phyloP scores from a whole-genome alignment of 2,329 filamentous ascomycete species.

The Ophiosphaerella narmari region DNA sequence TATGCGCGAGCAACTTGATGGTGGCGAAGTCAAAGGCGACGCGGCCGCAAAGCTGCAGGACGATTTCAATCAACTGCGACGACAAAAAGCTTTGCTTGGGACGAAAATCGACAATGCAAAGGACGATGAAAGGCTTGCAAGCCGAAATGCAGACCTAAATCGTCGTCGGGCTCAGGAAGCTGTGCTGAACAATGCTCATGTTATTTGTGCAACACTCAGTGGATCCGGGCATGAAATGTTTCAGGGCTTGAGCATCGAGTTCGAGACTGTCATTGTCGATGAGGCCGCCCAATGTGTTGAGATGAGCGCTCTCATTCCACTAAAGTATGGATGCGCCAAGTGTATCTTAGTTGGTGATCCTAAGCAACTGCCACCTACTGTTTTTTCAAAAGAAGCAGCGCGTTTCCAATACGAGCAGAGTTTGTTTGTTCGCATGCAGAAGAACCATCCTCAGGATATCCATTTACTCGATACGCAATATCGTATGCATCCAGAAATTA shows the following conservation, averaged over 20 bases:
- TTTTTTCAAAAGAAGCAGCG: slow-evolving; percentile 90
- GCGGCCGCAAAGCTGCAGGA: slow-evolving; percentile 71
- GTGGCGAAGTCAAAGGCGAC: slow-evolving; percentile 62
- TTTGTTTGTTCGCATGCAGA: slow-evolving; percentile 97
- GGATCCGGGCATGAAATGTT: slow-evolving; percentile 98
- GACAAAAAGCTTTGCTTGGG: slow-evolving; percentile 75
- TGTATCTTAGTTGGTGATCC: slow-evolving; percentile 97
- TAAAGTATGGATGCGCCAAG: slow-evolving; percentile 96
- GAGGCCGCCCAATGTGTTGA: slow-evolving; percentile 98
- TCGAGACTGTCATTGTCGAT: slow-evolving; percentile 97
- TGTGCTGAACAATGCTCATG: slow-evolving; percentile 86
- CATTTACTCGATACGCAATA: slow-evolving; percentile 98
- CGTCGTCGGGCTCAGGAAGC: slow-evolving; percentile 85
- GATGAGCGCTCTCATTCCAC: slow-evolving; percentile 90
- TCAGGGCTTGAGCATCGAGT: slow-evolving; percentile 89
- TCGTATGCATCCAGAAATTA: slow-evolving; percentile 98
- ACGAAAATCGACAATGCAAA: slow-evolving; percentile 85
- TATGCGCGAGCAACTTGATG: slow-evolving; percentile 70
- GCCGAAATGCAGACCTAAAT: slow-evolving; percentile 83
- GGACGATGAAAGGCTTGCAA: slow-evolving; percentile 79
- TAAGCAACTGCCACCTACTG: slow-evolving; percentile 94
- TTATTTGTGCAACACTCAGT: slow-evolving; percentile 93
- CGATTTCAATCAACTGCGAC: slow-evolving; percentile 77
- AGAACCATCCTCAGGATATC: slow-evolving; percentile 83
- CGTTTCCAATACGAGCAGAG: slow-evolving; percentile 96